Conservation (phyloP, 2,329 filamentous ascomycete species). For the Botrytis sinoallii region DNA sequence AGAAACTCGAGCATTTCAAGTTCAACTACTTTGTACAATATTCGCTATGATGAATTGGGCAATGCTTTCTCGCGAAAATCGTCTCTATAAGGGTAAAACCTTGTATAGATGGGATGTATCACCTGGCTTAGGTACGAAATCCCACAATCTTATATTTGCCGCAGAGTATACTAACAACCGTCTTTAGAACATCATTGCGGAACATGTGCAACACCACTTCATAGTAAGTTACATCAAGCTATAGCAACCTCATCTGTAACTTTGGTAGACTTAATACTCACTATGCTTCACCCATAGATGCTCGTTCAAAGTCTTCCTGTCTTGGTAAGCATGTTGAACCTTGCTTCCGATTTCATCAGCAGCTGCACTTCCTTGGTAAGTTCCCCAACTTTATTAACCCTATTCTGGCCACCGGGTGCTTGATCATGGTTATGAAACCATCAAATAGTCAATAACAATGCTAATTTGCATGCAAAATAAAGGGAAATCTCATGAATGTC, state of each 20-base stretch:
- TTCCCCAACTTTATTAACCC: background rate
- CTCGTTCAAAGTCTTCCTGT: slow-evolving; percentile 34
- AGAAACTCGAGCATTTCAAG: background rate
- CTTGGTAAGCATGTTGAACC: slow-evolving; percentile 38
- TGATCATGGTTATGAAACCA: background rate
- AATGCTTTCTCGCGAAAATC: slow-evolving; percentile 29
- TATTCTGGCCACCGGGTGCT: background rate
- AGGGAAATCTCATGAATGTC: slow-evolving; percentile 37
- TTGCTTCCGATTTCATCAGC: slow-evolving; percentile 38
- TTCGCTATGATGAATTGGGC: slow-evolving; percentile 33
- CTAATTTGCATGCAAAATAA: background rate
- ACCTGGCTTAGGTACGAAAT: slow-evolving; percentile 35
- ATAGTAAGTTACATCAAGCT: slow-evolving; percentile 27
- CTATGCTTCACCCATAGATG: slow-evolving; percentile 24
- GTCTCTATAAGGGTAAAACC: slow-evolving; percentile 34
- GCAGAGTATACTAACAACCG: slow-evolving; percentile 24
- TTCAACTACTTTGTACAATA: background rate
- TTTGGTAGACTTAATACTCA: background rate
- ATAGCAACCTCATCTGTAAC: background rate
- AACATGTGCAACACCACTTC: slow-evolving; percentile 33
- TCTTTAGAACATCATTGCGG: slow-evolving; percentile 38
- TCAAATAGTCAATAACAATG: background rate
- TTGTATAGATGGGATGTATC: slow-evolving; percentile 37
- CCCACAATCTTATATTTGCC: background rate
- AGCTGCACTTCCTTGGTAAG: slow-evolving; percentile 38